Evolutionary conservation across 2,329 filamentous ascomycete genomes (phyloP), one percentile per base, ranked within the genome.

Genomic region (Colletotrichum falcatum): DNA sequence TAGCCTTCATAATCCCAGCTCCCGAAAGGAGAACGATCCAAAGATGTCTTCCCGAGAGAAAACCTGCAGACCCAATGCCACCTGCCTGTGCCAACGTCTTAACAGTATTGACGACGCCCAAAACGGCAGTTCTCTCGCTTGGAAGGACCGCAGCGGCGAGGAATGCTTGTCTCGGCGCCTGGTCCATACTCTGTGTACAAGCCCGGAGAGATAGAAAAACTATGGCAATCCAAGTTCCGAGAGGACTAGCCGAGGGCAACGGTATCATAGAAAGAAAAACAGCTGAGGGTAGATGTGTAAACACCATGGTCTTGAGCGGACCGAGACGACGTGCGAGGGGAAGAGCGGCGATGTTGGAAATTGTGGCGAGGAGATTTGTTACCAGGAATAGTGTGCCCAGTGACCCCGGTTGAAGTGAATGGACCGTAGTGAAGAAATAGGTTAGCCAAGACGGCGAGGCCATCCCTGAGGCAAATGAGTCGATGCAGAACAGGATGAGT

Each of bases 251-350:
- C 16, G 51, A 55, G 0, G 90, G 89, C 0, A 90, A 75, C 0
- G 89, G 88, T 28, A 94, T 88, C 26, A 93, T 79, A 18, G 87
- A 82, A 1, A 93, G 84, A 73, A 90, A 90, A 33, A 93, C 79
- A 9, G 91, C 84, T 0, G 90, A 92, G 0, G 92, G 92, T 0
- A 94, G 82, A 37, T 94, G 91, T 0, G 91, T 93, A 75, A 92
- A 92, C 11, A 92, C 90, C 91, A 94, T 94, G 1, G 91, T 93
- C 83, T 90, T 90, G 54, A 93, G 86, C 44, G 94, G 88, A 7
- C 88, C 88, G 46, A 89, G 80, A 6, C 87, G 81, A 35, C 85
- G 86, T 7, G 88, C 85, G 1, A 90, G 80, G 5, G 87, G 85
- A 6, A 86, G 84, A 0, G 88, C 87, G 0, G 85, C 80, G 16